phyloP scores from a whole-genome alignment of 2,329 filamentous ascomycete genomes.

The Pyrenochaeta sp. region DNA sequence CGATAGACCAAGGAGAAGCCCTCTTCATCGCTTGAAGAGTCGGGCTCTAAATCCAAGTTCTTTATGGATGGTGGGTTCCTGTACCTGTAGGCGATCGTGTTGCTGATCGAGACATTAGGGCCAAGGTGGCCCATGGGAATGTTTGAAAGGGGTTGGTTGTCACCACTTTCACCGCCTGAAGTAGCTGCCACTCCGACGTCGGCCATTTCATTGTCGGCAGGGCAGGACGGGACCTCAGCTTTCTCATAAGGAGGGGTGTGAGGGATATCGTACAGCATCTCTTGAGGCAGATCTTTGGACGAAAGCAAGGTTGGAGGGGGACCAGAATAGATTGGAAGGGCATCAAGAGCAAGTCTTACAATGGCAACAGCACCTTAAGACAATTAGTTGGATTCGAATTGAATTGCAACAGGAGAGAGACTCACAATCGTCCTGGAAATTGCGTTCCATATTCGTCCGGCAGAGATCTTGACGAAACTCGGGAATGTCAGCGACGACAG shows the following conservation, averaged over 20 bases:
- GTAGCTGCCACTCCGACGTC: neutral
- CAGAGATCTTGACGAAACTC: slow-evolving; percentile 54
- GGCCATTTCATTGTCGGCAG: neutral
- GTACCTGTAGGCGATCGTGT: slow-evolving; percentile 20
- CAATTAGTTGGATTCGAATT: slow-evolving; percentile 3
- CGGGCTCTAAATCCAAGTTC: slow-evolving; percentile 4
- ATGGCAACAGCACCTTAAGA: slow-evolving; percentile 22
- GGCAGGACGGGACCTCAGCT: no score
- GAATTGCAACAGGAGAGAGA: neutral
- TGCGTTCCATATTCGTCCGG: slow-evolving; percentile 46
- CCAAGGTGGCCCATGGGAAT: neutral
- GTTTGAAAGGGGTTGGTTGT: neutral
- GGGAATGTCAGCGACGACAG: slow-evolving; percentile 46
- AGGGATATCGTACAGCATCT: slow-evolving; percentile 10
- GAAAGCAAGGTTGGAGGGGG: slow-evolving; percentile 5
- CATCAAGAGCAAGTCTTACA: slow-evolving; percentile 18
- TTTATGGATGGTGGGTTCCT: slow-evolving; percentile 2
- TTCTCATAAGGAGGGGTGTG: neutral
- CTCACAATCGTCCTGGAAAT: slow-evolving; percentile 54
- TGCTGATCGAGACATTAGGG: slow-evolving; percentile 2
- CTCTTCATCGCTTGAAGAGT: slow-evolving; percentile 29
- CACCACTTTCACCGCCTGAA: neutral
- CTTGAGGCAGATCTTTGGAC: slow-evolving; percentile 15
- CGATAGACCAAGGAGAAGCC: slow-evolving; percentile 33
- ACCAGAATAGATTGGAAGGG: neutral